Percentiles rank a stretch among this genome's conserved stretches.
Conservation (phyloP, 1,284 basidiomycete genomes). For the Malassezia globosa region DNA sequence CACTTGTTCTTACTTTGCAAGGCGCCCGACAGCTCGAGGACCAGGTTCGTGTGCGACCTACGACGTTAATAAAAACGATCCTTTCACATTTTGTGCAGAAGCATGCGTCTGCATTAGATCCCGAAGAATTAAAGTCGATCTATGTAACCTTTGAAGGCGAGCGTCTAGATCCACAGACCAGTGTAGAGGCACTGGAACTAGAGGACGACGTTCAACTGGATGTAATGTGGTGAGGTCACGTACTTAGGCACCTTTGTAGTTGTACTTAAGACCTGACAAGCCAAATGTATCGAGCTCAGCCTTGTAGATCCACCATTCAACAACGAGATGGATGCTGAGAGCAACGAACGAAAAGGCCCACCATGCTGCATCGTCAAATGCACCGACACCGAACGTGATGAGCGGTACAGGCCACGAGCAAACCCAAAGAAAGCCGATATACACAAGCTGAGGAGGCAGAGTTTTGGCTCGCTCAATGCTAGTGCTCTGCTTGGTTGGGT, state of each 20-base stretch:
- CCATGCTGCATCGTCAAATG: constrained; percentile 41
- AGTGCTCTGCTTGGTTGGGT: constrained; percentile 11
- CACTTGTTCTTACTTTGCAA: constrained; percentile 20
- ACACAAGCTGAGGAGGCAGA: constrained; percentile 29
- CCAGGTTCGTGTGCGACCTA: constrained; percentile 22
- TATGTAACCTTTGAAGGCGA: constrained; percentile 22
- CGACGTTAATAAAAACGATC: constrained; percentile 21
- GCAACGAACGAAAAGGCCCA: constrained; percentile 33
- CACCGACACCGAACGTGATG: constrained; percentile 43
- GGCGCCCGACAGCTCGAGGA: constrained; percentile 16
- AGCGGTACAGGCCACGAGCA: constrained; percentile 31
- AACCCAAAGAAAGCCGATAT: constrained; percentile 34
- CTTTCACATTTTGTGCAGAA: constrained; percentile 19
- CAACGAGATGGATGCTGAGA: constrained; percentile 20
- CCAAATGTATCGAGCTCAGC: constrained; percentile 31
- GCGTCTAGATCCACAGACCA: constrained; percentile 5
- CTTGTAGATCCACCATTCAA: constrained; percentile 32
- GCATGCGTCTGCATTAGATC: constrained; percentile 7
- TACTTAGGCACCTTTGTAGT: constrained; percentile 37
- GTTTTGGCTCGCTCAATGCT: constrained; percentile 18
- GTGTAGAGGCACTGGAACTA: constrained; percentile 22
- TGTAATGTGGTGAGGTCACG: constrained; percentile 12
- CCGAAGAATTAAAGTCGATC: not conserved
- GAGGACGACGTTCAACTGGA: constrained; percentile 23
- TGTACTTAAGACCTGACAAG: constrained; percentile 35